Conservation (phyloP, 495 filamentous ascomycete genomes). For the Xylaria bambusicola region DNA sequence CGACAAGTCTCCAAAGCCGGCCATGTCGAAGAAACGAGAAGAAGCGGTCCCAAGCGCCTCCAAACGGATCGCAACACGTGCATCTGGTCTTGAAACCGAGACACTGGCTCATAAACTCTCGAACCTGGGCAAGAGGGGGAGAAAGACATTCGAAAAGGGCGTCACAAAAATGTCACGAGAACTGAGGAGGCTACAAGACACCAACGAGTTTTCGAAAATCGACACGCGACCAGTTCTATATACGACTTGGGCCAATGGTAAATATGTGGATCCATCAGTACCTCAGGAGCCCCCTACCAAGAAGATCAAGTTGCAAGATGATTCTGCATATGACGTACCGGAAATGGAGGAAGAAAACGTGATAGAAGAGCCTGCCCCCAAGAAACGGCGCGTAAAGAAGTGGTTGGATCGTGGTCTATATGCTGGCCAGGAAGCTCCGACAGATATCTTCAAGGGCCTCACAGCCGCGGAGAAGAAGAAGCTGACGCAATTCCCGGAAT, state of each 20-base stretch:
- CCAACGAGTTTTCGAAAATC: slow-evolving; percentile 55
- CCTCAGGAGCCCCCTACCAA: slow-evolving; percentile 38
- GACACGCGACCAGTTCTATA: slow-evolving; percentile 51
- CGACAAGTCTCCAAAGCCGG: slow-evolving; percentile 31
- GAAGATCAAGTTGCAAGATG: slow-evolving; percentile 44
- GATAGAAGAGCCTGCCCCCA: slow-evolving; percentile 42
- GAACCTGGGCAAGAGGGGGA: slow-evolving; percentile 45
- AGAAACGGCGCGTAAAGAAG: slow-evolving; percentile 59
- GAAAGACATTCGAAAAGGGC: slow-evolving; percentile 46
- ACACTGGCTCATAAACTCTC: slow-evolving; percentile 48
- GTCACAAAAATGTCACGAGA: slow-evolving; percentile 46
- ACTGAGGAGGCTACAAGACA: slow-evolving; percentile 51
- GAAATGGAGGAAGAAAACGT: slow-evolving; percentile 40
- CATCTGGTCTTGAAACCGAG: slow-evolving; percentile 48
- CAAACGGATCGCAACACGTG: slow-evolving; percentile 45
- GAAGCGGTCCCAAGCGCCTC: slow-evolving; percentile 34
- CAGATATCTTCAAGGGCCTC: slow-evolving; percentile 60
- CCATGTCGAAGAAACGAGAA: slow-evolving; percentile 34
- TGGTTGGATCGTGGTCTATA: slow-evolving; percentile 87
- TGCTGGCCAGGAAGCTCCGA: slow-evolving; percentile 69
- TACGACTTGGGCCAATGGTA: slow-evolving; percentile 59
- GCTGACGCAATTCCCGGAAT: slow-evolving; percentile 55
- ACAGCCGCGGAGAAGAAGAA: slow-evolving; percentile 62
- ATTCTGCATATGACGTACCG: slow-evolving; percentile 40
- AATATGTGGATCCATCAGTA: slow-evolving; percentile 40